Percentiles rank a stretch among this genome's conserved stretches.
Evolutionary conservation across 202 grass and related monocot species (phyloP).

Genomic region (Carex arenaria): DNA sequence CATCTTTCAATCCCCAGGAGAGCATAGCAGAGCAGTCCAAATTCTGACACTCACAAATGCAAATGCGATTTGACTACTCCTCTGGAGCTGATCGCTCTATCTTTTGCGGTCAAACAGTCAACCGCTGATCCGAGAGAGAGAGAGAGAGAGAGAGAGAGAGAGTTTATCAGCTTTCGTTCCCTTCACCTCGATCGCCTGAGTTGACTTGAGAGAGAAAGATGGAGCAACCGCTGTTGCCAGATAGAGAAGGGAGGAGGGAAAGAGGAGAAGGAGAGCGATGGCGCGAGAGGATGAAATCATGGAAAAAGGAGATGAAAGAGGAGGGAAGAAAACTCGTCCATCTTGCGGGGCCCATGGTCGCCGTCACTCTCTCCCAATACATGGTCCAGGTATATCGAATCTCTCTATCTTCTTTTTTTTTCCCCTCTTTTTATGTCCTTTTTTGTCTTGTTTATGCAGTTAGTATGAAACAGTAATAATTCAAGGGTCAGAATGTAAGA

Average conservation of each 20-base stretch:
- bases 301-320: slow-evolving; percentile 6
- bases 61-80: too few species aligned
- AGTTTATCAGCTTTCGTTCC: neutral
- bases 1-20: too few species aligned
- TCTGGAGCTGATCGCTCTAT: too few species aligned
- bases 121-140: neutral
- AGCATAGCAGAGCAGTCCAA: too few species aligned
- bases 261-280: neutral
- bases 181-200: neutral
- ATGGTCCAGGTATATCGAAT: slow-evolving; percentile 36
- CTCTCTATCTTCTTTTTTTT: neutral
- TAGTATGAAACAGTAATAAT: too few species aligned
- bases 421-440: too few species aligned
- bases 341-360: slow-evolving; percentile 75
- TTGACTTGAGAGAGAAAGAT: neutral
- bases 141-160: neutral
- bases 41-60: too few species aligned
- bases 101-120: too few species aligned
- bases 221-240: slow-evolving; percentile 14
- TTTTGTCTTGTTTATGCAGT: neutral
- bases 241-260: neutral
- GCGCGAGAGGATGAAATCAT: slow-evolving; percentile 19
- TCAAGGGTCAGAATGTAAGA: neutral
- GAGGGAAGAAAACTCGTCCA: slow-evolving; percentile 42
- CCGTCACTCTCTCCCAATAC: slow-evolving; percentile 50